Percentiles rank a stretch among this genome's conserved stretches.
These are phyloP conservation scores for Planoprotostelium fungivorum DNA, from an alignment of 78 protist genomes.

Conservation along the genomic window DNA sequence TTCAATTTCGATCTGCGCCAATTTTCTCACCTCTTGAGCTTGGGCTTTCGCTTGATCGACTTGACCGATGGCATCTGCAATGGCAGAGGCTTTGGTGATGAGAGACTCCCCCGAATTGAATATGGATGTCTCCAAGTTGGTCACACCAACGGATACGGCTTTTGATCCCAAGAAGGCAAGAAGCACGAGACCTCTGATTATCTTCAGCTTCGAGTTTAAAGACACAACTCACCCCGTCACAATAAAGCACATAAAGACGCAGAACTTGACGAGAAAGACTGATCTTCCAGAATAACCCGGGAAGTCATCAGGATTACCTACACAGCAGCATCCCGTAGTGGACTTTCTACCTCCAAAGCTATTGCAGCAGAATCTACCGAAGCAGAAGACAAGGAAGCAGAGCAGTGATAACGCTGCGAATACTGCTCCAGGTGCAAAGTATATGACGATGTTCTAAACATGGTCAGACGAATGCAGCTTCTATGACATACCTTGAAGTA, in stretches of 20 bases:
- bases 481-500: background rate
- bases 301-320: background rate
- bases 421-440: background rate
- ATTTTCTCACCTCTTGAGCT: background rate
- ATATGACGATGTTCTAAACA: background rate
- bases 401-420: background rate
- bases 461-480: background rate
- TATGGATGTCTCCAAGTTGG: background rate
- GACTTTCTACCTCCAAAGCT: background rate
- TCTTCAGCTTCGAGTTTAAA: no score
- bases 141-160: background rate
- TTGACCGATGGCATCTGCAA: no score
- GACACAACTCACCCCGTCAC: background rate
- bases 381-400: background rate
- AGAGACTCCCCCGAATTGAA: background rate
- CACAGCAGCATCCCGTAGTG: background rate
- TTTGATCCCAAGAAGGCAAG: background rate
- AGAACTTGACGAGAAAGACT: background rate
- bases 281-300: background rate
- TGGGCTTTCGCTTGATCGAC: background rate
- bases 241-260: background rate
- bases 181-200: background rate
- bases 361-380: background rate
- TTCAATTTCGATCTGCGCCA: background rate
- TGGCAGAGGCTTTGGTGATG: background rate